Conservation (phyloP, 257 asterid genomes). For the Solanum pinnatisectum region DNA sequence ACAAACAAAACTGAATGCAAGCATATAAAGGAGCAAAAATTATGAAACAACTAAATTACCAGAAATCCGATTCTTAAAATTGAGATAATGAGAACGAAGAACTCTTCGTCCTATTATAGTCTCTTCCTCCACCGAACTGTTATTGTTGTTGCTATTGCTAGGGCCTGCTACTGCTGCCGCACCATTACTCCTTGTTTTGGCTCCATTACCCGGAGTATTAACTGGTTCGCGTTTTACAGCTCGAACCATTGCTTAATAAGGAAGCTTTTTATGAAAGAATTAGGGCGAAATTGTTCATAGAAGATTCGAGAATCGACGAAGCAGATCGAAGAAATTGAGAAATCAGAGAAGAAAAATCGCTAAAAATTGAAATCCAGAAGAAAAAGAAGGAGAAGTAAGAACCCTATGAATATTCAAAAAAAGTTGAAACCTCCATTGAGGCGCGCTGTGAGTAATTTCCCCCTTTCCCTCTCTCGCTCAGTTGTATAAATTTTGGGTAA, state of each 20-base stretch:
- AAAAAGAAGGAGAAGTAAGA: neutral
- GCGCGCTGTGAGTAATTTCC: neutral
- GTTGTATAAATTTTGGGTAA: neutral
- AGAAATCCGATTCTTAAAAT: slow-evolving; percentile 23
- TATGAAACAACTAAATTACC: slow-evolving; percentile 3
- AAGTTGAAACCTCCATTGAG: neutral
- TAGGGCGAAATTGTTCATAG: neutral
- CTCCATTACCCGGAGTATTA: neutral
- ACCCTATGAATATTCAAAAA: neutral
- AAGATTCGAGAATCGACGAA: neutral
- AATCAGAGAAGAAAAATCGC: neutral
- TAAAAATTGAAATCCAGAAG: neutral
- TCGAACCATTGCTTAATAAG: slow-evolving; percentile 4
- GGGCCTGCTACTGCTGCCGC: neutral
- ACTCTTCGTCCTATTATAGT: slow-evolving; percentile 12
- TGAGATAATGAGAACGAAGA: slow-evolving; percentile 34
- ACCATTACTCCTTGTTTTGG: neutral
- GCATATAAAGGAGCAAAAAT: neutral
- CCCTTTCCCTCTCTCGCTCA: neutral
- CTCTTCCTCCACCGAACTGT: neutral
- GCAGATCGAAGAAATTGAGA: neutral
- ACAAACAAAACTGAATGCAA: neutral
- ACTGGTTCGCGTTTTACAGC: slow-evolving; percentile 13
- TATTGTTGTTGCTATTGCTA: neutral
- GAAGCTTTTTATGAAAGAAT: neutral